Base-by-base conservation (phyloP, 1,139 yeast species). In the Pichia cactophila region DNA sequence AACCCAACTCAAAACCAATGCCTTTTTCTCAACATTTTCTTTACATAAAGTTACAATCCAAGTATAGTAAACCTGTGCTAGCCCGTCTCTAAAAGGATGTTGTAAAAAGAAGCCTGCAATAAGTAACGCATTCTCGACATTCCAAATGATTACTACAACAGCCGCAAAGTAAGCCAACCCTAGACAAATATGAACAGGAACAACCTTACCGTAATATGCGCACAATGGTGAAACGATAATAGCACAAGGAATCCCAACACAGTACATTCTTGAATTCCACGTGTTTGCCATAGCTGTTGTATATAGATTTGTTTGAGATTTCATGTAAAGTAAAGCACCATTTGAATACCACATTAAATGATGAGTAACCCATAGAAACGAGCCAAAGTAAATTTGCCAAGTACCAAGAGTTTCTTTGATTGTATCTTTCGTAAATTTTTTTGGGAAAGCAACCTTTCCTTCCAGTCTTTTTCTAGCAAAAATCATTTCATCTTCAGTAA, bases 401-500 rank as follows among this genome's bases (percentile, higher is more conserved):
- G 76, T 74, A 23, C 52, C 59, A 50, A 76, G 70, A 47, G 70
- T 74, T 39, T 56, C 55, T 23, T 42, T 52, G 2, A 55, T 23
- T 6, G 49, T 36, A 11, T 33, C 43, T 43, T 14, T 26, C 5
- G 52, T 47, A 45, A 56, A 52, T 38, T 17, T 44, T 23, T 48
- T 44, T 9, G 59, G 59, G 39, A 48, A 36, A n/a, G 50, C 54
- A 33, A 48, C 44, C 16, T 76, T 76, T 29, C 68, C 69, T 45
- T 62, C 69, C 63, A 81, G 70, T 64, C 88, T 75, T 46, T 69
- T 70, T 57, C 86, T 73, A 10, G 87, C 86, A 49, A 83, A 67
- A 51, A 75, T 69, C 49, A 83, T 80, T 54, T 84, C 92, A 45
- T 82, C 86, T 61, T 83, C 87, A 5, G 79, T 69, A 54, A 79